phyloP scores from a whole-genome alignment of 2,329 filamentous ascomycete genomes.

The Aureobasidium sp. region DNA sequence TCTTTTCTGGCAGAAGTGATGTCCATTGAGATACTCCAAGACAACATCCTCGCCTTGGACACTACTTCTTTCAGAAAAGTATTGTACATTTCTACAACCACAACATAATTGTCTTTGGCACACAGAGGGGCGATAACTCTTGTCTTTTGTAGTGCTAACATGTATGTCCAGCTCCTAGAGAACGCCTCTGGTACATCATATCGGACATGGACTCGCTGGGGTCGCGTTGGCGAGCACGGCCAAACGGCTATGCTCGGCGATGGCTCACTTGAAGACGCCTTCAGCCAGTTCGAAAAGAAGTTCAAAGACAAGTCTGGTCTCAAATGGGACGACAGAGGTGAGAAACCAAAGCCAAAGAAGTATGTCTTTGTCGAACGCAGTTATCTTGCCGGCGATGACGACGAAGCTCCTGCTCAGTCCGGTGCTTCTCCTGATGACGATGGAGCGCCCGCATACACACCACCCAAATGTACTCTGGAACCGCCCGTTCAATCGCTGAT shows the following conservation, averaged over 20 bases:
- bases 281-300: constrained; percentile 45
- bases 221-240: constrained; percentile 58
- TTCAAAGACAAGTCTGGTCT: constrained; percentile 52
- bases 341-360: constrained; percentile 53
- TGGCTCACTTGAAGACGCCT: constrained; percentile 34
- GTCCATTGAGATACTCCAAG: no score
- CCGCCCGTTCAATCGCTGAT: constrained; percentile 61
- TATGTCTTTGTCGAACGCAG: constrained; percentile 76
- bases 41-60: no score
- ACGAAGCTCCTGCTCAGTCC: constrained; percentile 25
- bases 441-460: neutral
- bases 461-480: constrained; percentile 51
- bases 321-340: constrained; percentile 43
- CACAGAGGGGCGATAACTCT: no score
- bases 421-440: constrained; percentile 20
- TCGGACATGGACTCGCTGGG: constrained; percentile 71
- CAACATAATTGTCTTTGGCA: no score
- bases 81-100: no score
- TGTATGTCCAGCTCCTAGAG: constrained; percentile 31
- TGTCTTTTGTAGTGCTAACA: neutral
- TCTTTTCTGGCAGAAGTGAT: no score
- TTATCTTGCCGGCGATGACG: constrained; percentile 60
- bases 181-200: constrained; percentile 31
- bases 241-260: constrained; percentile 37
- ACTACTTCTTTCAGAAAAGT: no score